These are phyloP conservation scores for Jaminaea rosea DNA, from an alignment of 1,284 basidiomycete species.

Conservation along the genomic window DNA sequence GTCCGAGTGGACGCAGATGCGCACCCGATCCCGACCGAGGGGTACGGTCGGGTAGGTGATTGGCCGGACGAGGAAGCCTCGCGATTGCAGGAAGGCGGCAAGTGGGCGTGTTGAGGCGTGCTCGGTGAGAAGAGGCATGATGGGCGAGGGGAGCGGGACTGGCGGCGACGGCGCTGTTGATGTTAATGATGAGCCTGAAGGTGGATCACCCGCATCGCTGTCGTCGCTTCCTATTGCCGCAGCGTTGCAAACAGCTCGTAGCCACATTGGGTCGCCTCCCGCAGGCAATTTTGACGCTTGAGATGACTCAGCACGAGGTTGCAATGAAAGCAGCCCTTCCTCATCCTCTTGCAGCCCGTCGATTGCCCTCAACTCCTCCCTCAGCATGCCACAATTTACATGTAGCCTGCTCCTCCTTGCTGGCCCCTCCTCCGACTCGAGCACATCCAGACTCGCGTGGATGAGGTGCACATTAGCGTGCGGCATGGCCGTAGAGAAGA, in stretches of 20 bases:
- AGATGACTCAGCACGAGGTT: no score
- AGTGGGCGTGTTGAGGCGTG: conserved; percentile 58
- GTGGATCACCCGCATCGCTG: no score
- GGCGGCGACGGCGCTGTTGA: not conserved
- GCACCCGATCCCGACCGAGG: conserved; percentile 67
- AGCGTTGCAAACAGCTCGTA: not conserved
- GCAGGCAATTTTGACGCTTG: no score
- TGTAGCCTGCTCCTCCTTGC: not conserved
- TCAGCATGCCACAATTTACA: not conserved
- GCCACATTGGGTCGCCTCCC: not conserved
- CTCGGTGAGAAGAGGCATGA: conserved; percentile 73
- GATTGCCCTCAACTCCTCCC: no score
- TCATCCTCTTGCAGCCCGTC: not conserved
- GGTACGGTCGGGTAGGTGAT: conserved; percentile 69
- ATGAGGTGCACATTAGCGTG: conserved; percentile 53
- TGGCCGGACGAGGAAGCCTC: conserved; percentile 64
- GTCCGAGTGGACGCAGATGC: conserved; percentile 71
- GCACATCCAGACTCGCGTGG: conserved; percentile 67
- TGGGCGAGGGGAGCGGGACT: conserved; percentile 54
- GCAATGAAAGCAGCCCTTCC: no score
- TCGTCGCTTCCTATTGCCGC: no score
- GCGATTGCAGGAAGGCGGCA: conserved; percentile 57
- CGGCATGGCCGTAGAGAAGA: conserved; percentile 33
- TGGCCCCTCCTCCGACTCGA: conserved; percentile 48
- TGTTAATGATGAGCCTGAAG: not conserved